Percentiles rank a stretch among this genome's conserved stretches.
These are phyloP conservation scores for Microcera coccophila DNA, from an alignment of 2,329 filamentous ascomycete species.

Conservation along the genomic window DNA sequence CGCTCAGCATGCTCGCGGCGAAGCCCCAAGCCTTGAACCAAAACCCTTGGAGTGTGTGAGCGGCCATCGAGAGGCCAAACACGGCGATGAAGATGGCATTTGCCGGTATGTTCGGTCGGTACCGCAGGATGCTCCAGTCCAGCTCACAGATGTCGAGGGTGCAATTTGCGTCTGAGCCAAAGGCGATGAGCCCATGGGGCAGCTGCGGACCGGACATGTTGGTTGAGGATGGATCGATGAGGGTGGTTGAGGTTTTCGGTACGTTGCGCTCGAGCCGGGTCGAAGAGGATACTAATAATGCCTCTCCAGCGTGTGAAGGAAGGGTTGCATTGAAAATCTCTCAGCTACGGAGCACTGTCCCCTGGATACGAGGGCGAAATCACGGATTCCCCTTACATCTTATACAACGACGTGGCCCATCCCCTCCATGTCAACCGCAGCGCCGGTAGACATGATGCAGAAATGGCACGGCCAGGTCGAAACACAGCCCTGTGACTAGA, in stretches of 20 bases:
- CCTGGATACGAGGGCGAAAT: neutral
- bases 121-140: conserved; percentile 22
- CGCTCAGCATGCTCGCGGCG: conserved; percentile 47
- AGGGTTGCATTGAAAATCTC: neutral
- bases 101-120: conserved; percentile 19
- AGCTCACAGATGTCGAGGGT: conserved; percentile 23
- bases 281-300: neutral
- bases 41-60: conserved; percentile 20
- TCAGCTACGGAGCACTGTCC: neutral
- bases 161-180: conserved; percentile 23
- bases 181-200: conserved; percentile 21
- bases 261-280: neutral
- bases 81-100: conserved; percentile 18
- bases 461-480: neutral
- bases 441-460: neutral
- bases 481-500: neutral
- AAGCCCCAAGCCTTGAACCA: conserved; percentile 36
- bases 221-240: neutral
- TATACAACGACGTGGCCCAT: neutral
- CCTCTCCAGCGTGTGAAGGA: too few species aligned
- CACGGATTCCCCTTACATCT: too few species aligned
- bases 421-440: neutral
- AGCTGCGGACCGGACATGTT: conserved; percentile 2
- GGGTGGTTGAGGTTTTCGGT: too few species aligned
- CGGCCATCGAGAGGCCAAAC: conserved; percentile 16